Evolutionary conservation across 2,329 filamentous ascomycete species (phyloP).

Genomic region (Eurotiales sp.): DNA sequence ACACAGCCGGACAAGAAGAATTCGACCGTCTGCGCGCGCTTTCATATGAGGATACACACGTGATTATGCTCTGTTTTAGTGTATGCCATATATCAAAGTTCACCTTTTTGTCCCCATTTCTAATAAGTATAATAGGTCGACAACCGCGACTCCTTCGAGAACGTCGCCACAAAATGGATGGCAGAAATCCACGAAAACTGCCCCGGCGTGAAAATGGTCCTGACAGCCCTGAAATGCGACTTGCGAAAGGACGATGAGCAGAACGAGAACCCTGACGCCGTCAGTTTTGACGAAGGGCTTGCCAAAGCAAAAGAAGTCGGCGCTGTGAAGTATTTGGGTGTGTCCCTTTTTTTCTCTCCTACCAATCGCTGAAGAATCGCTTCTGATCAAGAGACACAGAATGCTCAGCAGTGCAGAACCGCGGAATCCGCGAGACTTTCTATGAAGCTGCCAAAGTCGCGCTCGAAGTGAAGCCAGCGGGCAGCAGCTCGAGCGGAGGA

Average conservation of each 20-base stretch:
- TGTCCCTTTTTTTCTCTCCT: slow-evolving; percentile 17
- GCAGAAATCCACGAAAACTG: slow-evolving; percentile 98
- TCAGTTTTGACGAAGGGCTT: slow-evolving; percentile 86
- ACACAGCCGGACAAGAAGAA: slow-evolving; percentile 97
- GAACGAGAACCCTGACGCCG: slow-evolving; percentile 62
- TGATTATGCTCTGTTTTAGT: slow-evolving; percentile 98
- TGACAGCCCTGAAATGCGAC: slow-evolving; percentile 96
- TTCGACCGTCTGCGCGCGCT: slow-evolving; percentile 94
- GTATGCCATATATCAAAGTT: slow-evolving; percentile 38
- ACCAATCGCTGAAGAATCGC: background rate
- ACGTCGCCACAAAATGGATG: slow-evolving; percentile 98
- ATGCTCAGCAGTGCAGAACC: slow-evolving; percentile 97
- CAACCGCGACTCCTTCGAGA: slow-evolving; percentile 92
- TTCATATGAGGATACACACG: slow-evolving; percentile 96
- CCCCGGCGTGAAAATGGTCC: slow-evolving; percentile 86
- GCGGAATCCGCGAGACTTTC: slow-evolving; percentile 97
- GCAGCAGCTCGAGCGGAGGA: slow-evolving; percentile 29
- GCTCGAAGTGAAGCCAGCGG: slow-evolving; percentile 51
- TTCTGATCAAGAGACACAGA: slow-evolving; percentile 49
- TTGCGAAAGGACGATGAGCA: slow-evolving; percentile 73
- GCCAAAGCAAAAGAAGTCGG: slow-evolving; percentile 89
- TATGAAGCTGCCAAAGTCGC: slow-evolving; percentile 96
- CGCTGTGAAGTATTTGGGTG: slow-evolving; percentile 83
- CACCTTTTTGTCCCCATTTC: background rate
- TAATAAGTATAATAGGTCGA: slow-evolving; percentile 58